Evolutionary conservation across 371 early-diverging fungal species (phyloP).

Genomic region (Choanephora cucurbitarum): DNA sequence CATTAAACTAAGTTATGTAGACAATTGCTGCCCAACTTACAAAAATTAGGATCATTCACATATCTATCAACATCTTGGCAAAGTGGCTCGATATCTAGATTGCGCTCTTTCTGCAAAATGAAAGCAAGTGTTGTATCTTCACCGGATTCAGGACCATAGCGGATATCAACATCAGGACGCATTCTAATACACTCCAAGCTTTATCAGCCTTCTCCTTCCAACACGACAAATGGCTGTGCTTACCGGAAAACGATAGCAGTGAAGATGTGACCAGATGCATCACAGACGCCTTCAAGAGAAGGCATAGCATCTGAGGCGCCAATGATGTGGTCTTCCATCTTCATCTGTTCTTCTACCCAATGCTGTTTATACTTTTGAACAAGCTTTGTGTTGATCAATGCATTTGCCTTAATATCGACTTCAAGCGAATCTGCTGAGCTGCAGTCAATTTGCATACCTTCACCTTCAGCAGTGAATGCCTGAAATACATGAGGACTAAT

Average conservation of each 20-base stretch:
- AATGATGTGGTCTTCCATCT: slow-evolving; percentile 19
- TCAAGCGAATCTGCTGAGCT: slow-evolving; percentile 2
- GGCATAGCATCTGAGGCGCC: slow-evolving; percentile 21
- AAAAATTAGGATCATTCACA: slow-evolving; percentile 18
- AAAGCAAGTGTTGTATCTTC: slow-evolving; percentile 10
- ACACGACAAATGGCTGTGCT: too few species aligned
- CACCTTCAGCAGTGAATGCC: slow-evolving; percentile 24
- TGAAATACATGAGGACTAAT: slow-evolving; percentile 2
- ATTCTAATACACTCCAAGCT: slow-evolving; percentile 10
- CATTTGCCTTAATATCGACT: not conserved
- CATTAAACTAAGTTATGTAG: not conserved
- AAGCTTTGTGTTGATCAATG: slow-evolving; percentile 6
- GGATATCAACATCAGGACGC: slow-evolving; percentile 21
- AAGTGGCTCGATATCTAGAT: not conserved
- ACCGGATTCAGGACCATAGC: slow-evolving; percentile 16
- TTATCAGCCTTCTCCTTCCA: too few species aligned
- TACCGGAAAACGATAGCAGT: slow-evolving; percentile 23
- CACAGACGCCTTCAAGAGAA: slow-evolving; percentile 16
- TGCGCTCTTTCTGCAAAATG: slow-evolving; percentile 23
- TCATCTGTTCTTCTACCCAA: slow-evolving; percentile 28
- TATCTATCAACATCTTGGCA: slow-evolving; percentile 4
- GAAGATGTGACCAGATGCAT: slow-evolving; percentile 7
- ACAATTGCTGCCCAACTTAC: slow-evolving; percentile 5
- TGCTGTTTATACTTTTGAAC: slow-evolving; percentile 23
- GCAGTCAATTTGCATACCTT: slow-evolving; percentile 11